Base-by-base conservation (phyloP, 768 basidiomycete species). In the Lyophyllum atratum region DNA sequence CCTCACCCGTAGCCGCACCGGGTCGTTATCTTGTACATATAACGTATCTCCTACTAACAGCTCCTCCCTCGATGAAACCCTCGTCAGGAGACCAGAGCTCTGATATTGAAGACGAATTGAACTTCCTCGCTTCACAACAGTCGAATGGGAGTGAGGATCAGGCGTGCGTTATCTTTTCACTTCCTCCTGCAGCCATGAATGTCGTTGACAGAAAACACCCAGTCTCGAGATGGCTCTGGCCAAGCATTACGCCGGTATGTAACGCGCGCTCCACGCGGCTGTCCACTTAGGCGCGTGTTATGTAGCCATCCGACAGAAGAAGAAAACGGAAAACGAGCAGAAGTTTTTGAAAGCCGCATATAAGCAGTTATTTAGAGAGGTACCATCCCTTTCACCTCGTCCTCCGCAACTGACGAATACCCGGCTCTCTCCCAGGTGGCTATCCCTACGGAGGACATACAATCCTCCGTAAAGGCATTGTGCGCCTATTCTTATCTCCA, bases 141-240 rank as follows among this genome's bases (percentile, higher is more conserved):
- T 64, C 64, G 14, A 64, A 48, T 39, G 62, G 60, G 25, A 64
- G 64, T 29, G 64, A 66, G n/a, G 64, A 64, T 33, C 58, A 64
- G 17, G 60, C 39, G 64, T 66, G 22, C 47, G 58, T 47, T 21
- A 1, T 22, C 10, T 26, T 7, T 40, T 50, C n/a, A 22, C 22
- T 34, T 29, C 29, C 24, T 37, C 25, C 39, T 37, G 39, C 17
- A 40, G 6, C 34, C 9, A 14, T 34, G 14, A 25, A 10, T 15
- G 28, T 19, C 19, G 21, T 29, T 42, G 26, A 50, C 11, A 31
- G 29, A 6, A 37, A 12, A 14, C 7, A 12, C 2, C 1, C 17
- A 66, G 64, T 21, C 54, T 66, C 3, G 64, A 66, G 52, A 33
- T 59, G 10, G 60, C 56, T 12, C 22, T 66, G 2, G 62, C 56